These are phyloP conservation scores for Tuber umbilicatum DNA, from an alignment of 495 filamentous ascomycete species.

Conservation along the genomic window DNA sequence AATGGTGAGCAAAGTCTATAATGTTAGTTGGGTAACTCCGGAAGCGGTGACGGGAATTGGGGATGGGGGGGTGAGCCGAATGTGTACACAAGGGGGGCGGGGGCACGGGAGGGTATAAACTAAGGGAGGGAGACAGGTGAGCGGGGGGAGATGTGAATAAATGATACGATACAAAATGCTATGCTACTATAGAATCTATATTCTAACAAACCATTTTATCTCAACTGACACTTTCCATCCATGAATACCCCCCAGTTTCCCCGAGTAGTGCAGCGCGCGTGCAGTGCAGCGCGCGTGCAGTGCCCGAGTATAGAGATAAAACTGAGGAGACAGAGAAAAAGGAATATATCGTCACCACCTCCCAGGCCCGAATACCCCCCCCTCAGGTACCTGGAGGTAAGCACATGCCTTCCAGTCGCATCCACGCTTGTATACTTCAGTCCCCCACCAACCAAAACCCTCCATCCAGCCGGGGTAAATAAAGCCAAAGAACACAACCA, in stretches of 20 bases:
- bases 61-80: neutral
- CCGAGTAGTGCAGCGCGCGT: neutral
- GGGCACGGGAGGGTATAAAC: neutral
- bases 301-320: neutral
- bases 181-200: neutral
- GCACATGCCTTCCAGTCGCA: constrained; percentile 62
- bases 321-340: neutral
- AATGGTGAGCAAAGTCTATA: neutral
- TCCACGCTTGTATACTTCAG: constrained; percentile 60
- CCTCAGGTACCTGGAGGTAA: constrained; percentile 50
- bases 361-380: constrained; percentile 55
- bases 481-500: constrained; percentile 76
- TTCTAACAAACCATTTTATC: neutral
- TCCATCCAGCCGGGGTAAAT: constrained; percentile 64
- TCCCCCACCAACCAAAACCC: constrained; percentile 68
- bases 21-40: neutral
- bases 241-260: neutral
- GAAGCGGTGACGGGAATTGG: neutral
- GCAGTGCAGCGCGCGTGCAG: too few species aligned
- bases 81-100: neutral
- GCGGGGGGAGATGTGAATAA: neutral
- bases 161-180: neutral
- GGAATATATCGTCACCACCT: constrained; percentile 45
- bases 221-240: neutral
- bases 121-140: neutral